Evolutionary conservation across 75 land plant species (phyloP).

Genomic region (Larix kaempferi): DNA sequence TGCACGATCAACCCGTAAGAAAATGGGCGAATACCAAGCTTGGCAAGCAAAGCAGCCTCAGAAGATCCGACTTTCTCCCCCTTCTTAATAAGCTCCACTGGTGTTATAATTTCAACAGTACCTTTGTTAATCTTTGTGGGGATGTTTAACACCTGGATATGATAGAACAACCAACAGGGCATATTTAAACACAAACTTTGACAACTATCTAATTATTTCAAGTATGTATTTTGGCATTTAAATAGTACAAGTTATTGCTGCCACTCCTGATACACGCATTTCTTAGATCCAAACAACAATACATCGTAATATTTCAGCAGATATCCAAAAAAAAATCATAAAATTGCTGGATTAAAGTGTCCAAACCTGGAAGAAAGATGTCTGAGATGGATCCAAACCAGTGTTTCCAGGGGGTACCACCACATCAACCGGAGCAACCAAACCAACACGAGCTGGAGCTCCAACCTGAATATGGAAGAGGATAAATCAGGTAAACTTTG

Average conservation of each 20-base stretch:
- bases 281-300: background rate
- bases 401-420: conserved; percentile 62
- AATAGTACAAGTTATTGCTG: too few species aligned
- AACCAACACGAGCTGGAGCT: conserved; percentile 63
- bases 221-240: too few species aligned
- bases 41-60: conserved; percentile 74
- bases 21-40: conserved; percentile 75
- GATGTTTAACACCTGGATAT: conserved; percentile 59
- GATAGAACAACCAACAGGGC: background rate
- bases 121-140: conserved; percentile 90
- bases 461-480: conserved; percentile 29
- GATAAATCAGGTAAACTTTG: background rate
- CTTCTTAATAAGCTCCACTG: conserved; percentile 68
- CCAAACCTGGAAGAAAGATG: conserved; percentile 59
- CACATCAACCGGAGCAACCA: conserved; percentile 60
- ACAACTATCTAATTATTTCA: too few species aligned
- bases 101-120: conserved; percentile 67
- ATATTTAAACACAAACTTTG: too few species aligned
- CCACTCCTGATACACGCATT: too few species aligned
- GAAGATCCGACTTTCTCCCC: conserved; percentile 70
- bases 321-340: conserved; percentile 4
- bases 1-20: conserved; percentile 70
- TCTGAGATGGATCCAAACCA: conserved; percentile 60
- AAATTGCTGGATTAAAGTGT: conserved; percentile 5
- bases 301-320: background rate